Base-by-base conservation (phyloP, 2,329 filamentous ascomycete genomes). In the Fusarium praegraminearum region DNA sequence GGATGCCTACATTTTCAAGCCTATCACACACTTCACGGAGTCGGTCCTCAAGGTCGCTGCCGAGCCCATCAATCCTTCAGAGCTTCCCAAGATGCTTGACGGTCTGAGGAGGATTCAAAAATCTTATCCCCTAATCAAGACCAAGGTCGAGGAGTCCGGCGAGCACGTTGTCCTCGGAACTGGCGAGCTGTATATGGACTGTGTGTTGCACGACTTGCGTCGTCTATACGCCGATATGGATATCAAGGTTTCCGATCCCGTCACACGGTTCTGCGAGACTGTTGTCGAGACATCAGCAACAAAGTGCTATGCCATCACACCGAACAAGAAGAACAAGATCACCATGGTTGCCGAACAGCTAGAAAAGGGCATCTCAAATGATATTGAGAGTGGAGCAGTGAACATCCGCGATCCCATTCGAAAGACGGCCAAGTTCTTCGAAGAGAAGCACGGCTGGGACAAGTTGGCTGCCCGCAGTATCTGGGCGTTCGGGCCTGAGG, bases 181-280 rank as follows among this genome's bases (percentile, higher is more conserved):
- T 1, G 96, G 96, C 64, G 96, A 99, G 79, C 85, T 99, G n/a
- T 99, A 99, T 83, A 98, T 99, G 94, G 96, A 99, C 79, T 99
- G 96, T 76, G 95, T 99, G 5, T 86, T 99, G 46, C 96, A 99
- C 79, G 96, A 99, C 77, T 86, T 99, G 47, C 91, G 96, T 56
- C 89, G 90, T 41, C 81, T 98, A n/a, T 99, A 98, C 77, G 94
- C 96, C 16, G 95, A 98, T 76, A 99, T 99, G 96, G 96, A 99
- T 79, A 92, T 99, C 82, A 98, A 98, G 82, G 93, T 99, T 50
- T 99, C 96, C 1, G 96, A 99, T 78, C 96, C 96, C 1, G 95
- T 99, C 44, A 98, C 96, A 18, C 88, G 96, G 49, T 99, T 99
- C 85, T 98, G 94, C 81, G 96, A 99, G 82, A 99, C 96, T 1